A percentile compares a stretch with the other conserved stretches of the same genome.
phyloP scores from a whole-genome alignment of 192 early-diverging fungal species.

The Funneliformis mosseae region DNA sequence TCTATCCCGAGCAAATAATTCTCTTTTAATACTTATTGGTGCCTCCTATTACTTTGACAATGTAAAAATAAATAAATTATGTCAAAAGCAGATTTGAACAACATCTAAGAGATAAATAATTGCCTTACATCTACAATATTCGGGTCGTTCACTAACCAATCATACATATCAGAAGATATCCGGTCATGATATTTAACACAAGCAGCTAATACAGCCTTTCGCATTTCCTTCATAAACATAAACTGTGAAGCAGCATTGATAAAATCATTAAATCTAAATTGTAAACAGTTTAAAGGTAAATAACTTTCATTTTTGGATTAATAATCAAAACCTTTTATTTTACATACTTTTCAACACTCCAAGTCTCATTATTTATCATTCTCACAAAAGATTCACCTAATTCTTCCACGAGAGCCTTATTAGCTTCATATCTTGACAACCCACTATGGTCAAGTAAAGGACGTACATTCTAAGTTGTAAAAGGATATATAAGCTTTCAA shows the following conservation, averaged over 20 bases:
- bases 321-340: background rate
- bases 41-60: conserved; percentile 24
- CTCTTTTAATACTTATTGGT: conserved; percentile 21
- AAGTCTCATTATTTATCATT: conserved; percentile 9
- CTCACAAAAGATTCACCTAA: background rate
- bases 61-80: conserved; percentile 11
- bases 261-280: conserved; percentile 16
- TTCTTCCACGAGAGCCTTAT: conserved; percentile 11
- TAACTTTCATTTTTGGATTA: background rate
- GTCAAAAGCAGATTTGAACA: background rate
- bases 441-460: conserved; percentile 30
- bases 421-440: conserved; percentile 9
- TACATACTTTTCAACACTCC: conserved; percentile 18
- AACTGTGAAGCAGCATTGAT: background rate
- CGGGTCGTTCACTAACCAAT: background rate
- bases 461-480: conserved; percentile 13
- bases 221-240: conserved; percentile 3
- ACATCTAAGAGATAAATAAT: background rate
- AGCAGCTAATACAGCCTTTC: background rate
- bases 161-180: background rate
- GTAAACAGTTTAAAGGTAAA: background rate
- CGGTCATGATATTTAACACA: conserved; percentile 23
- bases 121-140: conserved; percentile 2
- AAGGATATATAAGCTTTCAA: background rate
- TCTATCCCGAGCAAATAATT: conserved; percentile 3